phyloP scores from a whole-genome alignment of 148 eudicot genomes.

The Vaccinium vitisidaea region DNA sequence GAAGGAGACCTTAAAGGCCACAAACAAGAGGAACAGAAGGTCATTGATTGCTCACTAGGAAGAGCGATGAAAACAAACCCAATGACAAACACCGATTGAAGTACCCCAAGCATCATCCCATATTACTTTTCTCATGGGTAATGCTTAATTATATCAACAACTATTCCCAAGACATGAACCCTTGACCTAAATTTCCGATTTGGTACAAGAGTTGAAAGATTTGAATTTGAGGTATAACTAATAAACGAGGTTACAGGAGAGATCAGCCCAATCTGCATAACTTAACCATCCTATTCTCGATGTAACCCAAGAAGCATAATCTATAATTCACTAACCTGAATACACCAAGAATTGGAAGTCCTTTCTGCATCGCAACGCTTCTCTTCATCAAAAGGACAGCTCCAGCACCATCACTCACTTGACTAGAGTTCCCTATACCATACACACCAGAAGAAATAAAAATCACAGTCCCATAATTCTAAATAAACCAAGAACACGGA shows the following conservation, averaged over 20 bases:
- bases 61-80: not conserved
- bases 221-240: not conserved
- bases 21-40: not conserved
- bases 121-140: not conserved
- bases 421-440: constrained; percentile 86
- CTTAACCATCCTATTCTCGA: not conserved
- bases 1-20: not conserved
- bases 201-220: not conserved
- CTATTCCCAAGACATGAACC: not conserved
- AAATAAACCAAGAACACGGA: not conserved
- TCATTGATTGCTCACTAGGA: not conserved
- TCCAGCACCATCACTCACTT: constrained; percentile 98
- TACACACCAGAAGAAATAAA: not conserved
- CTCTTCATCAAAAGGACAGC: constrained; percentile 98
- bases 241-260: not conserved
- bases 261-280: not conserved
- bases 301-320: not conserved
- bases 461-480: not conserved
- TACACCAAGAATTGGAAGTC: constrained; percentile 87
- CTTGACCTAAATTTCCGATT: not conserved
- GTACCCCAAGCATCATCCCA: not conserved
- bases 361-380: constrained; percentile 79
- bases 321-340: constrained; percentile 54
- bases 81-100: not conserved
- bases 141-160: not conserved